Evolutionary conservation across 2,329 filamentous ascomycete genomes (phyloP).

Genomic region (Sporothrix sp.): DNA sequence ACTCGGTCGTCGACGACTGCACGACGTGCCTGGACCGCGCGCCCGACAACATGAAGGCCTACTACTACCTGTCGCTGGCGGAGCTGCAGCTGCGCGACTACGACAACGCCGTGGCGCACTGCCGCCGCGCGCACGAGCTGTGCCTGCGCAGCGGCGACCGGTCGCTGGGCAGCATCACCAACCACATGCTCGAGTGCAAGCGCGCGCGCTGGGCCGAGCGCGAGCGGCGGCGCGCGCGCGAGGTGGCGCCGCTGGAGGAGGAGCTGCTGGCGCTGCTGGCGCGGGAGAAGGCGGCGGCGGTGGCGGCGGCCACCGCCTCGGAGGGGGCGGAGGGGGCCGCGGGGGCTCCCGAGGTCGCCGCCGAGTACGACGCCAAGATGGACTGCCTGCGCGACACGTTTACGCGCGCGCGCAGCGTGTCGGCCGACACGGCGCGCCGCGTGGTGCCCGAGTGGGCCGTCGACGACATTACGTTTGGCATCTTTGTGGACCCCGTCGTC

Average conservation of each 20-base stretch:
- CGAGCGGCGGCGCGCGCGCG: conserved; percentile 52
- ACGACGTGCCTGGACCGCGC: conserved; percentile 61
- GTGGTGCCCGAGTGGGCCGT: conserved; percentile 67
- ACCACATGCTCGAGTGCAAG: conserved; percentile 68
- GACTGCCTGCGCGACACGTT: conserved; percentile 38
- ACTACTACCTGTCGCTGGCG: conserved; percentile 75
- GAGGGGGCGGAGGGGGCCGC: conserved; percentile 32
- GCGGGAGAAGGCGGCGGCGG: conserved; percentile 27
- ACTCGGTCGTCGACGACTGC: conserved; percentile 69
- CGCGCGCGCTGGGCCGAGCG: conserved; percentile 74
- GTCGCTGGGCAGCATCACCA: conserved; percentile 61
- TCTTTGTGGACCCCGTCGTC: conserved; percentile 65
- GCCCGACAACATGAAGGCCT: conserved; percentile 64
- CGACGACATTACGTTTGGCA: conserved; percentile 64
- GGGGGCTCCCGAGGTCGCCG: conserved; percentile 39
- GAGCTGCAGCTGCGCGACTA: conserved; percentile 64
- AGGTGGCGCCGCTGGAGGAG: conserved; percentile 47
- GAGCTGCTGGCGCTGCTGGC: conserved; percentile 48
- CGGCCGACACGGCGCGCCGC: conserved; percentile 34
- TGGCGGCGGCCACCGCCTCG: conserved; percentile 18
- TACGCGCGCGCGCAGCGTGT: conserved; percentile 36
- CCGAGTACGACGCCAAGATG: conserved; percentile 40
- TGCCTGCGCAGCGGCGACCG: conserved; percentile 53
- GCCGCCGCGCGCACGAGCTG: conserved; percentile 61
- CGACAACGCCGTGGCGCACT: conserved; percentile 62